phyloP scores from a whole-genome alignment of 768 basidiomycete genomes.

The Tylopilus rubrobrunneus region DNA sequence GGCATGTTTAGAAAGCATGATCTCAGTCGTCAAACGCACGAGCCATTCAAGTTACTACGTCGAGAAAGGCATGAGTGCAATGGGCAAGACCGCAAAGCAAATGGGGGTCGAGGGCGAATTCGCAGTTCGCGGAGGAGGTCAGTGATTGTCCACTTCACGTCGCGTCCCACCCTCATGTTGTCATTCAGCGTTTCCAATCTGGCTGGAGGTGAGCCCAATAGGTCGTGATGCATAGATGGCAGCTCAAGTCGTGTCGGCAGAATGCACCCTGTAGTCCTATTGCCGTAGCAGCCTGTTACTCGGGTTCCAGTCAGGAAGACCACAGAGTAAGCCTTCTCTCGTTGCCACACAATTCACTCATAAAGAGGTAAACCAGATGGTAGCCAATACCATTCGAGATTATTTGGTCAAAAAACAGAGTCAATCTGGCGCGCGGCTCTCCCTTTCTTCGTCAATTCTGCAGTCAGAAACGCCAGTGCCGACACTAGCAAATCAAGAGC shows the following conservation, averaged over 20 bases:
- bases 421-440: constrained; percentile 18
- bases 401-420: constrained; percentile 58
- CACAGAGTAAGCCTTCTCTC: constrained; percentile 52
- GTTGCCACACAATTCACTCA: background rate
- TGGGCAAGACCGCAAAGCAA: constrained; percentile 73
- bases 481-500: constrained; percentile 25
- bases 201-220: constrained; percentile 59
- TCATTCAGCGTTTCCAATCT: constrained; percentile 74
- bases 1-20: constrained; percentile 74
- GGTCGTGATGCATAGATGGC: background rate
- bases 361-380: constrained; percentile 41
- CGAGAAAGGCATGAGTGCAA: constrained; percentile 81
- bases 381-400: constrained; percentile 62
- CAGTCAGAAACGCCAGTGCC: constrained; percentile 30
- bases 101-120: constrained; percentile 65
- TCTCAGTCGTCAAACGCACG: constrained; percentile 72
- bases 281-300: constrained; percentile 73
- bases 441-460: constrained; percentile 23
- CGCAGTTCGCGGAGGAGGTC: constrained; percentile 74
- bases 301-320: constrained; percentile 77
- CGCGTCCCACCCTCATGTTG: constrained; percentile 1
- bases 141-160: constrained; percentile 23
- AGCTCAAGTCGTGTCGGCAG: constrained; percentile 33
- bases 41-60: constrained; percentile 86
- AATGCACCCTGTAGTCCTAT: constrained; percentile 83